phyloP scores from a whole-genome alignment of 2,329 filamentous ascomycete genomes.

The Fusarium solani-melongenae region DNA sequence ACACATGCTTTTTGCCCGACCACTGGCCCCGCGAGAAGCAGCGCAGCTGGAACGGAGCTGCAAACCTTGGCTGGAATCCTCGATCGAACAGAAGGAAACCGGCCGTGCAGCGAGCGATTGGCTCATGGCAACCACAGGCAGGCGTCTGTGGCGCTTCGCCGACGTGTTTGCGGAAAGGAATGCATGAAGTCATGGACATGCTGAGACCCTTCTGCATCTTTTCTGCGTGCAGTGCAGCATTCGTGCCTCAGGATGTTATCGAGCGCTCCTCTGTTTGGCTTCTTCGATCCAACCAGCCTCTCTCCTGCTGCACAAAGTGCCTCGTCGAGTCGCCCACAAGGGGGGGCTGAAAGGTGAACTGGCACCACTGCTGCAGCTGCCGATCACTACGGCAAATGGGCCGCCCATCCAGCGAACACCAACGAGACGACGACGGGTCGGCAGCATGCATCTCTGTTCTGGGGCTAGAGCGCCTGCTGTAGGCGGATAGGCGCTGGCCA shows the following conservation, averaged over 20 bases:
- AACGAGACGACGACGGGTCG: slow-evolving; percentile 30
- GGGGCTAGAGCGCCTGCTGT: slow-evolving; percentile 22
- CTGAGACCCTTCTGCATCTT: slow-evolving; percentile 25
- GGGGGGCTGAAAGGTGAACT: slow-evolving; percentile 41
- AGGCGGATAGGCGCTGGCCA: slow-evolving; percentile 31
- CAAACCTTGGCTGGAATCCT: slow-evolving; percentile 42
- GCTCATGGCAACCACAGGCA: slow-evolving; percentile 21
- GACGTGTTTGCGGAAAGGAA: slow-evolving; percentile 46
- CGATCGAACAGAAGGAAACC: slow-evolving; percentile 28
- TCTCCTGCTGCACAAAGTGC: slow-evolving; percentile 39
- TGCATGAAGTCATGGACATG: slow-evolving; percentile 51
- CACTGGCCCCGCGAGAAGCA: not conserved
- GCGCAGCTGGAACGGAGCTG: slow-evolving; percentile 40
- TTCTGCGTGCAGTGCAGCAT: slow-evolving; percentile 9
- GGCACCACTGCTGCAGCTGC: slow-evolving; percentile 45
- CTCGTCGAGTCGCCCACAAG: slow-evolving; percentile 26
- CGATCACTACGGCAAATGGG: slow-evolving; percentile 40
- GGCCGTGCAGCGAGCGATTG: slow-evolving; percentile 31
- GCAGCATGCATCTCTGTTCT: slow-evolving; percentile 35
- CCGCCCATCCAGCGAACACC: slow-evolving; percentile 29
- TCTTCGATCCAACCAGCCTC: slow-evolving; percentile 10
- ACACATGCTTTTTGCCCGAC: slow-evolving; percentile 26
- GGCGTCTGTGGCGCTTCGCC: slow-evolving; percentile 38
- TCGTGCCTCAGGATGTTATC: slow-evolving; percentile 20
- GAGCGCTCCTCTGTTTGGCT: slow-evolving; percentile 6